Base-by-base conservation (phyloP, 108 stramenopile species). In the Stephanodiscus triporus region DNA sequence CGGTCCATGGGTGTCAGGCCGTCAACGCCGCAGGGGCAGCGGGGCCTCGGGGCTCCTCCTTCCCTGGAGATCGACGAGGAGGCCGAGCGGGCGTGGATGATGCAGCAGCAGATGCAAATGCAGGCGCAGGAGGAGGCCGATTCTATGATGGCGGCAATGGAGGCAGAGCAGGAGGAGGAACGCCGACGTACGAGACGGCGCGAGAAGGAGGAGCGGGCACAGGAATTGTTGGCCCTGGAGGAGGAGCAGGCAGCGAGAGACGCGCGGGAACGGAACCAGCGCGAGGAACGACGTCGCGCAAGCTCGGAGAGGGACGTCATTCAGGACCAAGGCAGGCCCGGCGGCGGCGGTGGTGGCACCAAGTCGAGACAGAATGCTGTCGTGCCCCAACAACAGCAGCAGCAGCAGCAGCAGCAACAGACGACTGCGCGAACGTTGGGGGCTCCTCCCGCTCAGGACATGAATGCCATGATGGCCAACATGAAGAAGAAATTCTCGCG, bases 51-150 rank as follows among this genome's bases (percentile, higher is more conserved):
- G 24, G 32, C 54, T 16, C 60, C 59, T 11, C 67, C 48, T 17
- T 68, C 76, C 23, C 45, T 65, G 42, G 56, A 48, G 0, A 77
- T 77, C 23, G 76, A 70, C 30, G 61, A 55, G 43, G 76, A 77
- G 23, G 76, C 76, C 20, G 76, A 70, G 43, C 20, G 27, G 24
- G 37, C 42, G 30, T 49, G 68, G 30, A 24, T 27, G 38, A 65
- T 24, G 30, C 26, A 49, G 27, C 42, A 60, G 17, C 36, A 54
- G 30, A 53, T 30, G 50, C 49, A 54, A 68, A 45, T 47, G 40
- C 49, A 23, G 54, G 47, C 27, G 45, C 48, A 26, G 29, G 30
- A 43, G 17, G 48, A 40, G 32, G 23, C 43, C 26, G 53, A 60
- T 1, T 48, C 42, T 9, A 55, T 49, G 29, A 50, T 56, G 42